A percentile compares a stretch with the other conserved stretches of the same genome.
These are phyloP conservation scores for Stagonosporopsis rhizophila DNA, from an alignment of 2,329 filamentous ascomycete species.

Conservation along the genomic window DNA sequence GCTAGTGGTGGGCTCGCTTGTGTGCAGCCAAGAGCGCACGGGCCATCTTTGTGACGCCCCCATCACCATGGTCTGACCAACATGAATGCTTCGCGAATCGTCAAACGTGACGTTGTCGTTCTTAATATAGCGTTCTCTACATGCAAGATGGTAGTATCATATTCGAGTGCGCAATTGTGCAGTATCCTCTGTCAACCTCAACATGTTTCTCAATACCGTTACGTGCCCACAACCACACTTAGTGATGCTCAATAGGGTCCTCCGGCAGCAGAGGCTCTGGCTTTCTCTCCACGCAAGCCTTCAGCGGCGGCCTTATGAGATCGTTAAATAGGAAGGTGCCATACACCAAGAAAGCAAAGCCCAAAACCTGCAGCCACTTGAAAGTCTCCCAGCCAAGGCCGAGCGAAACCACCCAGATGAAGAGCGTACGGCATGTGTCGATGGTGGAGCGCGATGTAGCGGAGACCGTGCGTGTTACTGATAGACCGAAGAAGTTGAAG, in stretches of 20 bases:
- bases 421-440: slow-evolving; percentile 94
- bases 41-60: background rate
- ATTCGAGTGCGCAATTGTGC: too few relatives aligned
- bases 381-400: slow-evolving; percentile 96
- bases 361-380: slow-evolving; percentile 93
- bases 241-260: slow-evolving; percentile 78
- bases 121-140: background rate
- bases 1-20: slow-evolving; percentile 11
- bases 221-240: background rate
- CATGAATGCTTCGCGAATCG: background rate
- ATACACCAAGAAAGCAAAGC: slow-evolving; percentile 90
- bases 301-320: slow-evolving; percentile 81
- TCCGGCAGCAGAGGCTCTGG: slow-evolving; percentile 75
- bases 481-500: slow-evolving; percentile 98
- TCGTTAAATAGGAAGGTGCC: slow-evolving; percentile 98
- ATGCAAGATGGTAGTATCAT: too few relatives aligned
- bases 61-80: too few relatives aligned
- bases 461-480: slow-evolving; percentile 86
- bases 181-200: background rate
- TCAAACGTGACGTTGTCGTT: background rate
- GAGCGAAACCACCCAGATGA: slow-evolving; percentile 96
- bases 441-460: slow-evolving; percentile 95
- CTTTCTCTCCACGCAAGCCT: slow-evolving; percentile 64
- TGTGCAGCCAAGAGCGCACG: background rate
- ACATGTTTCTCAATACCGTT: background rate